Conservation (phyloP, 257 asterid species). For the Solanum pennellii region DNA sequence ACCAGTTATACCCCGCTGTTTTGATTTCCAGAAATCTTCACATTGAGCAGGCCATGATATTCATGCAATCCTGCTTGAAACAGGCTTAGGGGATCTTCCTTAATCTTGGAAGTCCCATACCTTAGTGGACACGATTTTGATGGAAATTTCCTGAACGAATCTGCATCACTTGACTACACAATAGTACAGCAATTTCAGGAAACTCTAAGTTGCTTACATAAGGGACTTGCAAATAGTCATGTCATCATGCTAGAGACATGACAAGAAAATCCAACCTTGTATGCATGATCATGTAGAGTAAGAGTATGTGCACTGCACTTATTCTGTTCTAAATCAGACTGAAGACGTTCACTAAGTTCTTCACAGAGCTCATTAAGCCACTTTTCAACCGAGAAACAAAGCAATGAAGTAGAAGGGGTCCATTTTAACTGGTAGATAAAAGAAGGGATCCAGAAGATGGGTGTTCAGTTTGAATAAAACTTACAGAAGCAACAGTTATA, state of each 20-base stretch:
- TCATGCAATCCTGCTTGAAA: constrained; percentile 84
- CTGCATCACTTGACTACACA: constrained; percentile 47
- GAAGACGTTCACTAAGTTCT: no score
- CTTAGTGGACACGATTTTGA: constrained; percentile 86
- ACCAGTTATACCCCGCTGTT: constrained; percentile 75
- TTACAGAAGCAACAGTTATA: no score
- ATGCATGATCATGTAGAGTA: constrained; percentile 75
- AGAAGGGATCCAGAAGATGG: no score
- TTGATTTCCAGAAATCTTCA: constrained; percentile 26
- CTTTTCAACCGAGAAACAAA: no score
- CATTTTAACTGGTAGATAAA: no score
- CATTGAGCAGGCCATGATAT: constrained; percentile 42
- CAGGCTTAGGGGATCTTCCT: constrained; percentile 73
- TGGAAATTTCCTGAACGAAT: constrained; percentile 69
- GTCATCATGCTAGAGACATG: background rate
- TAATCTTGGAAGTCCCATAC: constrained; percentile 70
- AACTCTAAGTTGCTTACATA: background rate
- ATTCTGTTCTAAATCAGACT: no score
- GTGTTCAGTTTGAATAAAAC: no score
- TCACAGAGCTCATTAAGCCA: no score
- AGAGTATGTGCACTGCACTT: constrained; percentile 82
- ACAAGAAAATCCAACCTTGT: constrained; percentile 43
- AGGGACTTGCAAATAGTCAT: background rate
- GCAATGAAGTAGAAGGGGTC: no score
- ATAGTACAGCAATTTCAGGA: background rate